Base-by-base conservation (phyloP, 2,329 filamentous ascomycete genomes). In the Hymenoscyphus linearis region DNA sequence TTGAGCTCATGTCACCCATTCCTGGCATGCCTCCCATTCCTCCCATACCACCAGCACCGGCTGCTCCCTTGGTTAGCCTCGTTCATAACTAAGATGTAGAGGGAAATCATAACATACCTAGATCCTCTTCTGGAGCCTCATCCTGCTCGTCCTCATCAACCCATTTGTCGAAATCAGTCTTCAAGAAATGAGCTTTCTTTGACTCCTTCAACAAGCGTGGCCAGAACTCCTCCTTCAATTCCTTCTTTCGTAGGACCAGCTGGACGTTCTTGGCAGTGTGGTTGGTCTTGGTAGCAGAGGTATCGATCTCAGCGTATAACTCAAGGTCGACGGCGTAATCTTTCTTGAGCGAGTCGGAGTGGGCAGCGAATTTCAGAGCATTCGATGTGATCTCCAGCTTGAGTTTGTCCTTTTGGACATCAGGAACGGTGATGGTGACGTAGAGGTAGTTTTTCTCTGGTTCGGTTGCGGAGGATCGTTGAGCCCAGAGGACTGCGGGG, bases 171-270 rank as follows among this genome's bases (percentile, higher is more conserved):
- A 99, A 99, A 80, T 99, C 89, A 67, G 95, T 98, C 88, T 96
- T 96, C 73, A 99, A 79, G 85, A 92, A 99, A 80, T 98, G 95
- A 60, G 90, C 80, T 82, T 91, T 96, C 83, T 91, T 88, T 69
- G 81, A 77, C 64, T 93, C 90, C 87, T 97, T 97, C 75, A 97
- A 83, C 72, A 99, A 84, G 67, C 95, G 87, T 66, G 93, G 93
- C 95, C 95, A 99, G 85, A 88, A 98, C 78, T 95, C 91, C 73
- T 91, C 86, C 78, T 92, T 90, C 67, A 95, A 83, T 74, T 96
- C 92, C 87, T 97, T 97, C 90, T 99, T 99, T 78, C 91, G 86
- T 76, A 99, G 84, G 75, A 96, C 90, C 71, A 98, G 78, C 81
- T 96, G 89, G 69, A 97, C 82, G 73, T 92, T 92, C 78, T 93